Evolutionary conservation across 805 yeast genomes (phyloP), one percentile per base, ranked within the genome.

Genomic region (Naumovozyma dairenensis): DNA sequence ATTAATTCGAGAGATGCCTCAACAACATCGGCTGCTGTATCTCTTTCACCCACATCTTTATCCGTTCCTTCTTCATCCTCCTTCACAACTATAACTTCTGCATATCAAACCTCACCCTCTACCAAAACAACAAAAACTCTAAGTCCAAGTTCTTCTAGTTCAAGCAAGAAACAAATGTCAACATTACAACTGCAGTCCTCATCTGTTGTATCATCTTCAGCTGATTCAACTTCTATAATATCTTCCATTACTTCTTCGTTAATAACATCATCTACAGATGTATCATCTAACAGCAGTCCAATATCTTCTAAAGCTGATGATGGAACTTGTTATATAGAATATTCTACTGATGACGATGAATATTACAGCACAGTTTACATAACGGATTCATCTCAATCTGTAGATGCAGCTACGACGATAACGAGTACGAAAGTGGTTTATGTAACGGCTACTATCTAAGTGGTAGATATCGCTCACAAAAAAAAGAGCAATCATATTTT

Each of bases 341-440:
- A 46, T 21, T 50, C 42, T 24, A 47, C 45, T 13, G 30, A 17
- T 9, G 44, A 39, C 15, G 45, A 40, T 21, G 54, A 49, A 16
- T 54, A 55, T 34, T 55, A 55, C 41, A 52, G 55, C 19, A 55
- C 60, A 4, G 43, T 40, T 4, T 53, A 53, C 33, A 33, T 55
- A 16, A 53, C 57, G 1, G 51, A 41, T 13, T 29, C 54, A 6
- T 36, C 43, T 16, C 53, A 51, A 36, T 44, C 58, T 9, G 48
- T 56, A 6, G 59, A 54, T 48, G 59, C 59, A 12, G 54, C 54
- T n/a, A 52, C 59, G 5, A 56, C 61, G 9, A 40, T 51, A 29
- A 55, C 60, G 6, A 53, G 55, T 29, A 54, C 59, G 6, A 47
- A 39, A 27, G 44, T 48, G 4, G 43, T 45, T 6, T 49, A 45